Conservation (phyloP, 768 basidiomycete species). For the Russula sp. region DNA sequence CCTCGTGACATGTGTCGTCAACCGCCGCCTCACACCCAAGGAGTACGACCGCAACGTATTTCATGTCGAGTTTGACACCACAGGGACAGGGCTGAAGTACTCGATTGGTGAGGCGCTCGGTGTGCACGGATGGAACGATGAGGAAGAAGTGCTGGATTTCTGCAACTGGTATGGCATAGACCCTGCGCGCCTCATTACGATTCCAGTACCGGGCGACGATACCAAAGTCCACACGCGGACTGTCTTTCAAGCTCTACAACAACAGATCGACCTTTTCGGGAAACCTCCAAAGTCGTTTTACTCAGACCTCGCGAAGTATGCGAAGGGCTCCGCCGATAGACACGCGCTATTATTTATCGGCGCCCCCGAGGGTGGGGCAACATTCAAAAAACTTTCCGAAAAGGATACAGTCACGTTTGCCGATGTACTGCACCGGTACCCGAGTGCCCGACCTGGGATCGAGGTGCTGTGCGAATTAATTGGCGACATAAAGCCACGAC, state of each 20-base stretch:
- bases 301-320: slow-evolving; percentile 74
- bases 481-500: slow-evolving; percentile 94
- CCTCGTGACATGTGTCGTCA: slow-evolving; percentile 91
- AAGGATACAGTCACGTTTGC: slow-evolving; percentile 93
- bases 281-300: slow-evolving; percentile 96
- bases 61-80: slow-evolving; percentile 93
- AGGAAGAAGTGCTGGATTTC: slow-evolving; percentile 80
- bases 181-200: slow-evolving; percentile 69
- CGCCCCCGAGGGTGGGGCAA: slow-evolving; percentile 81
- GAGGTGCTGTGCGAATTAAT: slow-evolving; percentile 83
- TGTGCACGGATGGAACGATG: slow-evolving; percentile 97
- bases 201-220: slow-evolving; percentile 61
- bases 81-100: slow-evolving; percentile 90
- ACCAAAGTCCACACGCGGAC: slow-evolving; percentile 83
- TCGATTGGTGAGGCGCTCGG: slow-evolving; percentile 96
- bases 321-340: slow-evolving; percentile 61
- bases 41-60: slow-evolving; percentile 99
- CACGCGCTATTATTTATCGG: slow-evolving; percentile 88
- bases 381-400: slow-evolving; percentile 94
- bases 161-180: slow-evolving; percentile 89
- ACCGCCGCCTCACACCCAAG: slow-evolving; percentile 86
- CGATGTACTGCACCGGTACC: slow-evolving; percentile 73
- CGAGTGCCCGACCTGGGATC: slow-evolving; percentile 73
- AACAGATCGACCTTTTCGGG: slow-evolving; percentile 95
- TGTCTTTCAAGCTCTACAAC: slow-evolving; percentile 91